Evolutionary conservation across 2,329 filamentous ascomycete genomes (phyloP), one percentile per base, ranked within the genome.

Genomic region (Ceratocystis eucalypticola): DNA sequence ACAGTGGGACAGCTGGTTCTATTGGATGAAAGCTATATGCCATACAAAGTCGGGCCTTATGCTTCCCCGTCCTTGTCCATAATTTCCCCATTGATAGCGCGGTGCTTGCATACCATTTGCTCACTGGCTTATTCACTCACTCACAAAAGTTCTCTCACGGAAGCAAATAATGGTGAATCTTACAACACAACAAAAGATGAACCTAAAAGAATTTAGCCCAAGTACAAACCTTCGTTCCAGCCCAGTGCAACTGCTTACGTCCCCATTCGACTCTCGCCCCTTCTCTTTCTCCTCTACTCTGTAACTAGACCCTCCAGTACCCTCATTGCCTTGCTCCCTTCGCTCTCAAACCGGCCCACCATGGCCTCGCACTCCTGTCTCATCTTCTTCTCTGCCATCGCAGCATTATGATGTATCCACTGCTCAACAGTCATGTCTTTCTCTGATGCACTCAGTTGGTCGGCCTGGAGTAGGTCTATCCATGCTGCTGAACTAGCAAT

Each of bases 371-470:
- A 96, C 73, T 95, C 88, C 45, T 81, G 77, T 72, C 87, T 87
- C 66, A 99, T 78, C 74, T 85, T 87, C 75, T 86, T 84, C 77
- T 97, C 92, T 0, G 89, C 91, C 73, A 87, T 80, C 68, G 82
- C 82, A 0, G 94, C 94, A 70, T 94, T 92, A 75, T 87, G 83
- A 67, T 86, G 80, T 48, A 99, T 88, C 91, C 93, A 99, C 75
- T 96, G 86, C 74, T 96, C 91, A 0, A 97, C 90, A 4, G 86
- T 93, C 92, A 99, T 96, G 46, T 82, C 80, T 78, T 88, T 91
- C 77, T 97, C 94, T 0, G 86, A 83, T 65, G 82, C 88, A 1
- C 83, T 87, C 65, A 99, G 76, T 15, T 82, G 82, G 0, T 80
- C 80, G 12, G 83, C 84, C 48, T 80, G 78, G 17, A 87, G 73